Evolutionary conservation across 1,284 basidiomycete species (phyloP).

Genomic region (Puccinia novopanici): DNA sequence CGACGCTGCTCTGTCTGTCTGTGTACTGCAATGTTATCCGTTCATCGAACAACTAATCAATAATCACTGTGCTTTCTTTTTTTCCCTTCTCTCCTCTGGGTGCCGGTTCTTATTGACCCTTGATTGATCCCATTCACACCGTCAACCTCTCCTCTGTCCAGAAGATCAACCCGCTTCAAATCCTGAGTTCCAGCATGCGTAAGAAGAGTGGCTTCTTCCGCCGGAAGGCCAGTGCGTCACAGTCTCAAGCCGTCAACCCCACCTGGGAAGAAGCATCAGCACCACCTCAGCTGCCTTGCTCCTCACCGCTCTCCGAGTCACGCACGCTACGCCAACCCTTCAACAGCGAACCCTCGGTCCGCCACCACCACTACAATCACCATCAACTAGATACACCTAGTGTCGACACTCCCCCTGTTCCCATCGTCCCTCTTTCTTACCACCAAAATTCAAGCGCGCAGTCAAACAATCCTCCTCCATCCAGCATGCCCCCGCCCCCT

Average conservation of each 20-base stretch:
- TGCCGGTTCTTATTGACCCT: background rate
- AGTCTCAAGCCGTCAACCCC: background rate
- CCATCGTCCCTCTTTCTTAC: constrained; percentile 36
- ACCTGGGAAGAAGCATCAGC: background rate
- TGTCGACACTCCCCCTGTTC: constrained; percentile 33
- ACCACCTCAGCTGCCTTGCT: background rate
- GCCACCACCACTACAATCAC: background rate
- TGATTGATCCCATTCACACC: background rate
- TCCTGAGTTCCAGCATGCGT: constrained; percentile 30
- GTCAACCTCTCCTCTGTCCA: background rate
- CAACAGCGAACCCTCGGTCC: background rate
- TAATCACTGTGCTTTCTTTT: too few species aligned
- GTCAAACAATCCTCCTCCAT: background rate
- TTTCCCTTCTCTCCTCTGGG: background rate
- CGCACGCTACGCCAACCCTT: background rate
- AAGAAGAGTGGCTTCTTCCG: constrained; percentile 48
- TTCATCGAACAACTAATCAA: too few species aligned
- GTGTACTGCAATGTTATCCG: too few species aligned
- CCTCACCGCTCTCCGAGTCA: background rate
- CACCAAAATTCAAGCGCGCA: background rate
- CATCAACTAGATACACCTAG: background rate
- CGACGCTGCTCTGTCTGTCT: too few species aligned
- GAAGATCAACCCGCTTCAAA: constrained; percentile 10
- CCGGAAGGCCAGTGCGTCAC: constrained; percentile 23
- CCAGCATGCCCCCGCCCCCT: background rate